Conservation (phyloP, 2,329 filamentous ascomycete species). For the Microsporum audouinii region DNA sequence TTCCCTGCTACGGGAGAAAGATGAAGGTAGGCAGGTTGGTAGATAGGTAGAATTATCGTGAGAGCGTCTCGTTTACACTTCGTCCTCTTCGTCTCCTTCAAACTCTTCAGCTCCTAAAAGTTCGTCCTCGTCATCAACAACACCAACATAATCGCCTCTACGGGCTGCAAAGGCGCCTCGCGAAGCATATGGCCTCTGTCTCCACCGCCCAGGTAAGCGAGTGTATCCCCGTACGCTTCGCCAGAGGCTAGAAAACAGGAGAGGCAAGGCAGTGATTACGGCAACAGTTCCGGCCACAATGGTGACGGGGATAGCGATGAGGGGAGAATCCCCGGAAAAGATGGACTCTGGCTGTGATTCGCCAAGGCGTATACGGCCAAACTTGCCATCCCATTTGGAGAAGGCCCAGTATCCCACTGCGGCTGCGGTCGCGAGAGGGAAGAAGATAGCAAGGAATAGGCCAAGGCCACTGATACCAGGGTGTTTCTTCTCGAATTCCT, state of each 20-base stretch:
- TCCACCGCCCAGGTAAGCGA: conserved; percentile 31
- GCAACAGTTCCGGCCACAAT: conserved; percentile 74
- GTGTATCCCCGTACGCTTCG: conserved; percentile 46
- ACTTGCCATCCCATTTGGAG: conserved; percentile 74
- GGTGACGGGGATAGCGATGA: conserved; percentile 70
- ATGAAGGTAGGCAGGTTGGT: not conserved
- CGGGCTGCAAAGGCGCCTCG: conserved; percentile 79
- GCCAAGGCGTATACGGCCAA: conserved; percentile 83
- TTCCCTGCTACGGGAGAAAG: not conserved
- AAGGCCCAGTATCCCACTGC: conserved; percentile 75
- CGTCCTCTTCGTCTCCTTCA: conserved; percentile 77
- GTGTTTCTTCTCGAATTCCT: conserved; percentile 67
- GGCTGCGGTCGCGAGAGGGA: conserved; percentile 61
- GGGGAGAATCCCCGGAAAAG: conserved; percentile 61
- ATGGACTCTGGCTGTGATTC: conserved; percentile 41
- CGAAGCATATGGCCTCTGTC: conserved; percentile 67
- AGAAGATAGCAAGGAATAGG: conserved; percentile 73
- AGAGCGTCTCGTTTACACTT: conserved; percentile 16
- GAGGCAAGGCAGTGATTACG: conserved; percentile 57
- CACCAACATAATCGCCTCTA: conserved; percentile 73
- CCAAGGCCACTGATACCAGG: conserved; percentile 54
- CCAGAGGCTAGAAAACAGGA: conserved; percentile 63
- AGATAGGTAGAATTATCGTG: not conserved
- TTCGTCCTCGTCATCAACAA: conserved; percentile 91
- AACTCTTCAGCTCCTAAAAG: conserved; percentile 75